Percentiles rank a stretch among this genome's conserved stretches.
These are phyloP conservation scores for Solanum raphanifolium DNA, from an alignment of 257 asterid species.

Conservation along the genomic window DNA sequence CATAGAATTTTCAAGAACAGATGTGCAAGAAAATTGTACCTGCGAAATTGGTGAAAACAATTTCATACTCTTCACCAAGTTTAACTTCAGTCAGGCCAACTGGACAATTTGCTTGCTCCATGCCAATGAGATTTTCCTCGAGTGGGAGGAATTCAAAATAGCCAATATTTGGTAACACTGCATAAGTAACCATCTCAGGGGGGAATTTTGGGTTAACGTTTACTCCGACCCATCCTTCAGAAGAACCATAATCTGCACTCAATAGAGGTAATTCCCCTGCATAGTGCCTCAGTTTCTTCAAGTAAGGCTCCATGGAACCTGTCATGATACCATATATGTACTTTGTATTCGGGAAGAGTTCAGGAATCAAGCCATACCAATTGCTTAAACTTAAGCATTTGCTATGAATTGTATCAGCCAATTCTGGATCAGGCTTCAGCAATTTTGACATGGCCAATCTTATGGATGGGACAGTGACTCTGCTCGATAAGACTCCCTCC, in stretches of 20 bases:
- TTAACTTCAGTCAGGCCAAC: conserved; percentile 22
- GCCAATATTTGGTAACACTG: conserved; percentile 33
- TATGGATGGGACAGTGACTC: conserved; percentile 7
- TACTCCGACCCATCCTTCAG: neutral
- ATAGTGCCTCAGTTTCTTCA: conserved; percentile 1
- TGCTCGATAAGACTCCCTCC: conserved; percentile 15
- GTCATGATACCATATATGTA: conserved; percentile 8
- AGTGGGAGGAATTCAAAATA: conserved; percentile 23
- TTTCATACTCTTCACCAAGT: conserved; percentile 6
- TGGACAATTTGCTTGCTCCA: neutral
- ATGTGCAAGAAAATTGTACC: neutral
- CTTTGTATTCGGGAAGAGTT: conserved; percentile 39
- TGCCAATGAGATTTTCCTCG: neutral
- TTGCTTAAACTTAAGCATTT: conserved; percentile 12
- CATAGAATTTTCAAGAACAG: neutral
- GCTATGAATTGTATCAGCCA: conserved; percentile 15
- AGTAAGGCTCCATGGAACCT: neutral
- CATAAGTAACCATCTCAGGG: conserved; percentile 30
- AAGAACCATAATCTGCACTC: conserved; percentile 29
- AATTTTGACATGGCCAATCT: conserved; percentile 17
- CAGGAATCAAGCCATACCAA: conserved; percentile 26
- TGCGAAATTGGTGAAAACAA: conserved; percentile 27
- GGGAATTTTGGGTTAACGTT: conserved; percentile 1
- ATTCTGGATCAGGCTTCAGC: conserved; percentile 18
- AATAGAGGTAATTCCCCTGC: conserved; percentile 16